Evolutionary conservation across 768 basidiomycete species (phyloP).

Genomic region (Pleurotus sapidus): DNA sequence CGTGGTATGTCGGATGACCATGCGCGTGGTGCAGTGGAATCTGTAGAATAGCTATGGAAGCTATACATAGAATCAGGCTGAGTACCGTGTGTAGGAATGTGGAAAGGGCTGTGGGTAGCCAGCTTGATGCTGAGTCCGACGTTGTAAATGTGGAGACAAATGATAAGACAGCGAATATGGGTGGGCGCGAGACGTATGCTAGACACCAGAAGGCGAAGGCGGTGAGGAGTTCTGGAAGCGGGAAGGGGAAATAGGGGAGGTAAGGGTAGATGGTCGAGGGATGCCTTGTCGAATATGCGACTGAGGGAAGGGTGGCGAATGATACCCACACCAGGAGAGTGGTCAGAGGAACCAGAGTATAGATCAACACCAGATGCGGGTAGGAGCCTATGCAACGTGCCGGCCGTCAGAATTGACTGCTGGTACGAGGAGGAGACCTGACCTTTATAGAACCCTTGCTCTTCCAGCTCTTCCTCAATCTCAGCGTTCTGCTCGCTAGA

Average conservation of each 20-base stretch:
- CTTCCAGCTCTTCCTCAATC: slow-evolving; percentile 41
- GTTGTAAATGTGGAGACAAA: slow-evolving; percentile 20
- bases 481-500: slow-evolving; percentile 33
- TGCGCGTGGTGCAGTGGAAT: slow-evolving; percentile 34
- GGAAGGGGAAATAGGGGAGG: slow-evolving; percentile 51
- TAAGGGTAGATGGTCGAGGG: slow-evolving; percentile 34
- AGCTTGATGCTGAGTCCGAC: background rate
- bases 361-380: slow-evolving; percentile 46
- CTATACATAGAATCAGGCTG: slow-evolving; percentile 42
- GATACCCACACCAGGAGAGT: slow-evolving; percentile 45
- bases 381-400: slow-evolving; percentile 53
- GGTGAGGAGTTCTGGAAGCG: slow-evolving; percentile 62
- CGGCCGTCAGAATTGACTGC: background rate
- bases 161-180: slow-evolving; percentile 37
- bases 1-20: slow-evolving; percentile 48
- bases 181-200: slow-evolving; percentile 49
- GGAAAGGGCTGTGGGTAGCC: background rate
- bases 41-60: slow-evolving; percentile 42
- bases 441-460: slow-evolving; percentile 51
- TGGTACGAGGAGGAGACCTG: slow-evolving; percentile 10
- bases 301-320: slow-evolving; percentile 46
- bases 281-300: slow-evolving; percentile 41
- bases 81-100: slow-evolving; percentile 34
- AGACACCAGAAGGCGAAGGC: slow-evolving; percentile 62
- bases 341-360: slow-evolving; percentile 58